Conservation (phyloP, 108 stramenopile species). For the Aurantiochytrium sp. region DNA sequence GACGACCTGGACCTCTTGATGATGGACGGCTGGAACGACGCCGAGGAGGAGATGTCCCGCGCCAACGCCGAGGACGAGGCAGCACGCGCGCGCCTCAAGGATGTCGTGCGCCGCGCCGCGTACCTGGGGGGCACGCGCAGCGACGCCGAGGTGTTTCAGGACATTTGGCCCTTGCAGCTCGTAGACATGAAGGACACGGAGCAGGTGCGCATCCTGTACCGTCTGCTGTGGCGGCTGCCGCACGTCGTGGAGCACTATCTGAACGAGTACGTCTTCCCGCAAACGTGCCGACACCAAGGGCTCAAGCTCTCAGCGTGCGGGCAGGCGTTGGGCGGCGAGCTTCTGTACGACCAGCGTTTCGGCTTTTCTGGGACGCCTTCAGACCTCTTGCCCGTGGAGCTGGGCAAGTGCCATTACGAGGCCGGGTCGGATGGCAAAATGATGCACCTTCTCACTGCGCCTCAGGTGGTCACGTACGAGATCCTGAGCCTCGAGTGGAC, state of each 20-base stretch:
- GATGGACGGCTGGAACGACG: background rate
- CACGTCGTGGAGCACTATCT: constrained; percentile 82
- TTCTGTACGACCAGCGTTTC: constrained; percentile 39
- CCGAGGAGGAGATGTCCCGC: background rate
- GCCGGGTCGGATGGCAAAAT: constrained; percentile 93
- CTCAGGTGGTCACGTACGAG: constrained; percentile 72
- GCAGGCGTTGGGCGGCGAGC: constrained; percentile 44
- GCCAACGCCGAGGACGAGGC: background rate
- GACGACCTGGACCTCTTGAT: constrained; percentile 7
- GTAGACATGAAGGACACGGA: constrained; percentile 88
- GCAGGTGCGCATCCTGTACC: constrained; percentile 83
- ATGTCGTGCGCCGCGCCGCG: constrained; percentile 18
- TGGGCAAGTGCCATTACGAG: constrained; percentile 87
- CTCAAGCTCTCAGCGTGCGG: constrained; percentile 96
- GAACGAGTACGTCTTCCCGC: constrained; percentile 87
- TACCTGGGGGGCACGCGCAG: constrained; percentile 22
- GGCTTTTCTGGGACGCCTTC: constrained; percentile 51
- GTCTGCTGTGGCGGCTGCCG: constrained; percentile 67
- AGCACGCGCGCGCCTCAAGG: background rate
- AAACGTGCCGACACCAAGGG: constrained; percentile 85
- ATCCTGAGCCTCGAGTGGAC: constrained; percentile 63
- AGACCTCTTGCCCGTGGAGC: constrained; percentile 59
- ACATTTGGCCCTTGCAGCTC: constrained; percentile 95
- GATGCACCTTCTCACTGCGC: constrained; percentile 78
- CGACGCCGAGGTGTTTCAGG: constrained; percentile 63